Conservation (phyloP, 768 basidiomycete species). For the Leccinum incarnatum region DNA sequence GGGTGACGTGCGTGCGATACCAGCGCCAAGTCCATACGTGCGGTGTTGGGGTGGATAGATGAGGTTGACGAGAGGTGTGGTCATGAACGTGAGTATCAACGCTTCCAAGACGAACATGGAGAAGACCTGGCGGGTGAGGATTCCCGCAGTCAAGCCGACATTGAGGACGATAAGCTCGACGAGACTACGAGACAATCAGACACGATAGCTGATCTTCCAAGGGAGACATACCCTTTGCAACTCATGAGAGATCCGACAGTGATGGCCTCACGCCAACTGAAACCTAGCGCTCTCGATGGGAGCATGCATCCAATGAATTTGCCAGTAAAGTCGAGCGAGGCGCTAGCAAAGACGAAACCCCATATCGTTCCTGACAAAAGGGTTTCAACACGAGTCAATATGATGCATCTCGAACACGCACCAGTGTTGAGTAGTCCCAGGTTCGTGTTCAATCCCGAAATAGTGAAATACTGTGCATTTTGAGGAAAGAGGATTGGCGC, state of each 20-base stretch:
- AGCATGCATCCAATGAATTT: slow-evolving; percentile 85
- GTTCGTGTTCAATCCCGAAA: slow-evolving; percentile 91
- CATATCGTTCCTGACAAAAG: slow-evolving; percentile 62
- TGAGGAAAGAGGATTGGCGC: neutral
- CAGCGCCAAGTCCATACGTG: slow-evolving; percentile 38
- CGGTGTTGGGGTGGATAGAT: slow-evolving; percentile 68
- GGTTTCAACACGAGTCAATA: neutral
- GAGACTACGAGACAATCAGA: slow-evolving; percentile 43
- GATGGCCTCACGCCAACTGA: slow-evolving; percentile 75
- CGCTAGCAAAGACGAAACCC: slow-evolving; percentile 84
- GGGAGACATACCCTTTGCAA: slow-evolving; percentile 78
- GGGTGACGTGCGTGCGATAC: neutral
- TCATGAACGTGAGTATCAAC: slow-evolving; percentile 81
- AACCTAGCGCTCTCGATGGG: slow-evolving; percentile 67
- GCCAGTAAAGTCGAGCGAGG: slow-evolving; percentile 72
- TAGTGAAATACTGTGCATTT: slow-evolving; percentile 76
- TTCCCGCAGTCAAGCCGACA: slow-evolving; percentile 78
- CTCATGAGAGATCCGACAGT: slow-evolving; percentile 93
- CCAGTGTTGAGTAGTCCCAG: slow-evolving; percentile 81
- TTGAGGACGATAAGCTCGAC: slow-evolving; percentile 97
- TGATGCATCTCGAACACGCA: slow-evolving; percentile 12
- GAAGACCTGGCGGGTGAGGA: slow-evolving; percentile 77
- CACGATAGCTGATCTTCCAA: neutral
- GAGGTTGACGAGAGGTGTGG: slow-evolving; percentile 69
- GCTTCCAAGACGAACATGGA: slow-evolving; percentile 95